Evolutionary conservation across 1,139 yeast genomes (phyloP).

Genomic region (Yueomyces sp.): DNA sequence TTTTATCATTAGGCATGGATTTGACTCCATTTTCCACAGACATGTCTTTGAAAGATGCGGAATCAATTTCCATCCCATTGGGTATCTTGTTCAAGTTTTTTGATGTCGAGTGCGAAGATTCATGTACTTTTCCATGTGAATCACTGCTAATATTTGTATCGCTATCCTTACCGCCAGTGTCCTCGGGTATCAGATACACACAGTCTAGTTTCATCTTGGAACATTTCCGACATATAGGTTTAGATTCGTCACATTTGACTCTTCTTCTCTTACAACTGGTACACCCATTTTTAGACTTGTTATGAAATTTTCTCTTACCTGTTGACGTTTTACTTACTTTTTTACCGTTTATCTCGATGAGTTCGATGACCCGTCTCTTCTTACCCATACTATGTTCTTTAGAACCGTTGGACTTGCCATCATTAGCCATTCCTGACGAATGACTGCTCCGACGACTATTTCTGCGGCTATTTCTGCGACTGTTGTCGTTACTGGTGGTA

Average conservation of each 20-base stretch:
- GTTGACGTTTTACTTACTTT: constrained; percentile 30
- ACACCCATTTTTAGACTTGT: constrained; percentile 81
- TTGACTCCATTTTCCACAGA: too few species aligned
- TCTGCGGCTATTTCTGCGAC: too few species aligned
- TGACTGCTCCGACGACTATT: too few species aligned
- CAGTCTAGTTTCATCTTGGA: constrained; percentile 66
- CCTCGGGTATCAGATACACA: constrained; percentile 29
- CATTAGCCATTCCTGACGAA: neutral
- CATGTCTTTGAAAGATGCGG: too few species aligned
- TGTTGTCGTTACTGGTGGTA: too few species aligned
- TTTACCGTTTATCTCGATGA: constrained; percentile 27
- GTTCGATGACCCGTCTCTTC: constrained; percentile 17
- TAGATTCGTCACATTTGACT: constrained; percentile 84
- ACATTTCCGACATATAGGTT: constrained; percentile 74
- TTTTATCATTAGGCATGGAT: too few species aligned
- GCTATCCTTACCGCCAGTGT: neutral
- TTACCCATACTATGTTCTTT: neutral
- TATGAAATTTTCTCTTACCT: constrained; percentile 59
- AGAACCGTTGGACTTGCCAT: neutral
- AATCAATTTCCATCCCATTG: too few species aligned
- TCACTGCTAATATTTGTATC: neutral
- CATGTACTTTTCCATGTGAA: neutral
- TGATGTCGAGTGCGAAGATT: neutral
- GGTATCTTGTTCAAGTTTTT: neutral
- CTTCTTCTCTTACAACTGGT: constrained; percentile 77